Evolutionary conservation across 164 flowering plant species (phyloP).

Genomic region (Hamamelis virginiana): DNA sequence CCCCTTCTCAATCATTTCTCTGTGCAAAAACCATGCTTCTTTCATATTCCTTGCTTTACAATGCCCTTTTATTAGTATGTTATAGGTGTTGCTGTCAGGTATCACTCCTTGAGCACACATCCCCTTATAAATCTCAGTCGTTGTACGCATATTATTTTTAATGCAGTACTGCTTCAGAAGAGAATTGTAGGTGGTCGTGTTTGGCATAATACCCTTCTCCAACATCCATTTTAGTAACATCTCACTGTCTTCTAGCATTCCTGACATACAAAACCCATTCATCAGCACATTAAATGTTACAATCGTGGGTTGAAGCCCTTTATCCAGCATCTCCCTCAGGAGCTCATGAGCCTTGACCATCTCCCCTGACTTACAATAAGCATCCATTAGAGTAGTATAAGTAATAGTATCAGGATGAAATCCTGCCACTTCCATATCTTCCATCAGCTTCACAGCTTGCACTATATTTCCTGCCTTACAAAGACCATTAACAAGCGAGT

Average conservation of each 20-base stretch:
- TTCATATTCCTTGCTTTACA: constrained; percentile 73
- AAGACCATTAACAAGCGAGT: constrained; percentile 65
- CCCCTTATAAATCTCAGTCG: constrained; percentile 40
- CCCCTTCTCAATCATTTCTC: constrained; percentile 57
- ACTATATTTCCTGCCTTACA: constrained; percentile 57
- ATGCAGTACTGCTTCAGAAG: constrained; percentile 66
- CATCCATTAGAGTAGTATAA: constrained; percentile 70
- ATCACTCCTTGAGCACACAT: constrained; percentile 48
- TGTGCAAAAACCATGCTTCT: constrained; percentile 62
- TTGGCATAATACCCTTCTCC: constrained; percentile 60
- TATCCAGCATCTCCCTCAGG: constrained; percentile 52
- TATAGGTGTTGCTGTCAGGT: constrained; percentile 60
- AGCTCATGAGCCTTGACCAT: constrained; percentile 54
- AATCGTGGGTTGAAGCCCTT: constrained; percentile 56
- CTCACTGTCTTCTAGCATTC: constrained; percentile 64
- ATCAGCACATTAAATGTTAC: constrained; percentile 77
- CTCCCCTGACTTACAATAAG: constrained; percentile 54
- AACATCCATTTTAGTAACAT: constrained; percentile 65
- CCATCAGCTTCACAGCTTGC: constrained; percentile 52
- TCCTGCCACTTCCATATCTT: constrained; percentile 61
- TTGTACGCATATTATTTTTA: constrained; percentile 46
- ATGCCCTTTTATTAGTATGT: constrained; percentile 63
- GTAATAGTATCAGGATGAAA: constrained; percentile 53
- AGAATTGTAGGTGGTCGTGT: constrained; percentile 59
- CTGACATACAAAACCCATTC: constrained; percentile 66